Evolutionary conservation across 495 filamentous ascomycete genomes (phyloP).

Genomic region (Parathielavia appendiculata): DNA sequence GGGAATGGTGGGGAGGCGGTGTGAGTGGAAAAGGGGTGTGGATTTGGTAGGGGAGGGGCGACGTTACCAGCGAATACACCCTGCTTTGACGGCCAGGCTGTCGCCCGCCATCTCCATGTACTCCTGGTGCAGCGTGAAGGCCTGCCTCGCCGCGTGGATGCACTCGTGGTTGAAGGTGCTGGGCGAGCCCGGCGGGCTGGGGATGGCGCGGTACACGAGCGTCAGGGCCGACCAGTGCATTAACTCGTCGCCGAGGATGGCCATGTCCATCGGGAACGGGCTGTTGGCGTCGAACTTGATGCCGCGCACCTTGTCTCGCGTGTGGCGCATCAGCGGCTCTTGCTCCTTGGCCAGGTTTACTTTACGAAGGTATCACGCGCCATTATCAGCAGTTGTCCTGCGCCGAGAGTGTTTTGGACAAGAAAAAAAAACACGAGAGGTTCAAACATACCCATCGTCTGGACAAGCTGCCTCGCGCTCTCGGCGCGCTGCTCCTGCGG

Average conservation of each 20-base stretch:
- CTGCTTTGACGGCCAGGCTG: conserved; percentile 42
- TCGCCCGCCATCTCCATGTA: conserved; percentile 48
- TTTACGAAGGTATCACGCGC: background rate
- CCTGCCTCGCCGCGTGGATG: conserved; percentile 52
- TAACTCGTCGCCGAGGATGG: conserved; percentile 52
- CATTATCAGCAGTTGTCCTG: too few species aligned
- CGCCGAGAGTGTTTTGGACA: too few species aligned
- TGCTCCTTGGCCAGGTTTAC: conserved; percentile 13
- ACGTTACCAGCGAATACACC: conserved; percentile 61
- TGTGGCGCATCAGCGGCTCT: conserved; percentile 16
- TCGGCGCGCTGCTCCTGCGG: conserved; percentile 42
- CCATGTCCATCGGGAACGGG: conserved; percentile 40
- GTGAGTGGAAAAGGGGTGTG: background rate
- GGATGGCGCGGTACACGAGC: conserved; percentile 60
- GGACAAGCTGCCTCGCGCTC: conserved; percentile 30
- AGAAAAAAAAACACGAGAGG: too few species aligned
- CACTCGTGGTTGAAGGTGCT: conserved; percentile 56
- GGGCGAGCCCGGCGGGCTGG: conserved; percentile 37
- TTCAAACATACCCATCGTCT: conserved; percentile 21
- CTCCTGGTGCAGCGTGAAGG: conserved; percentile 50
- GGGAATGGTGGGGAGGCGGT: background rate
- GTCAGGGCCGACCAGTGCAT: conserved; percentile 50
- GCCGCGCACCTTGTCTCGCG: conserved; percentile 14
- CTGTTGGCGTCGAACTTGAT: conserved; percentile 13
- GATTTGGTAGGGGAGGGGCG: background rate